Evolutionary conservation across 148 eudicot species (phyloP).

Genomic region (Beta vulgaris): DNA sequence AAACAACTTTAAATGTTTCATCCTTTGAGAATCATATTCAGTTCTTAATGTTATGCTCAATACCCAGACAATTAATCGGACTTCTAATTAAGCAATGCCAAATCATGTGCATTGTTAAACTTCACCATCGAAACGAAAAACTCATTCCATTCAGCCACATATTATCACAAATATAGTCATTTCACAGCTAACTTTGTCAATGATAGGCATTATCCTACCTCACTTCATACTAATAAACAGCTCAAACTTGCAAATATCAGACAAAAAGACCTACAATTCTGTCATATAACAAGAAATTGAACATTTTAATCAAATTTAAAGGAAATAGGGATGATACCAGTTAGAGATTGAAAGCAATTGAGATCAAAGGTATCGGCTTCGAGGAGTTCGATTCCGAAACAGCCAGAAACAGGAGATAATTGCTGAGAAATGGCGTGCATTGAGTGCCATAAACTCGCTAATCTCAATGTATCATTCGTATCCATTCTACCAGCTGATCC

Average conservation of each 20-base stretch:
- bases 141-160: background rate
- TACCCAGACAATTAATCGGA: background rate
- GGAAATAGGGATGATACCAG: constrained; percentile 44
- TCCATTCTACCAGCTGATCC: constrained; percentile 97
- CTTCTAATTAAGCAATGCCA: background rate
- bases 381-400: constrained; percentile 77
- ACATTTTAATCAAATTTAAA: too few relatives aligned
- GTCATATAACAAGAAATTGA: too few relatives aligned
- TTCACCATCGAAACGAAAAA: background rate
- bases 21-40: too few relatives aligned
- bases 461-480: constrained; percentile 87
- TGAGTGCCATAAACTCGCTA: constrained; percentile 98
- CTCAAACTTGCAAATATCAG: too few relatives aligned
- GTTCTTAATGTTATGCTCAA: too few relatives aligned
- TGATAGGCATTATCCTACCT: background rate
- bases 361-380: constrained; percentile 96
- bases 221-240: background rate
- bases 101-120: background rate
- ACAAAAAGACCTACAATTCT: too few relatives aligned
- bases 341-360: constrained; percentile 93
- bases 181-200: background rate
- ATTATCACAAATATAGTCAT: too few relatives aligned
- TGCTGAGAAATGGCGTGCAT: constrained; percentile 99
- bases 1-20: too few relatives aligned
- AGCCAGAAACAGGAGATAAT: constrained; percentile 73